Evolutionary conservation across 1,284 basidiomycete species (phyloP).

Genomic region (Cystobasidium sp.): DNA sequence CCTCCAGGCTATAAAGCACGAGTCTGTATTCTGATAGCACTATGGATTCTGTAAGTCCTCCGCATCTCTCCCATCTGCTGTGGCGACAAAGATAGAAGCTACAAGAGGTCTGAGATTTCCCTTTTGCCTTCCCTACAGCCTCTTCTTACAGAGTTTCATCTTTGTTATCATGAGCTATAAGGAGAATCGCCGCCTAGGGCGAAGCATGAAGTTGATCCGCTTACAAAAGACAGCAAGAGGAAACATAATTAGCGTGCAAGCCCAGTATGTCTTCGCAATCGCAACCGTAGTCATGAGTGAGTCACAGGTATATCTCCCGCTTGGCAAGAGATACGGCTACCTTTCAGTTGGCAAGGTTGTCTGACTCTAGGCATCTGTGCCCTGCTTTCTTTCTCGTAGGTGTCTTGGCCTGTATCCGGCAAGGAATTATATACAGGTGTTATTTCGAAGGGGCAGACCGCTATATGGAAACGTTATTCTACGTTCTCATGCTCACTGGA

Average conservation of each 20-base stretch:
- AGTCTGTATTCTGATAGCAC: not conserved
- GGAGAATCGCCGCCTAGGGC: not conserved
- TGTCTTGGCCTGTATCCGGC: not conserved
- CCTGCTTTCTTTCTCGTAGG: not conserved
- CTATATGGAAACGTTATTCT: not conserved
- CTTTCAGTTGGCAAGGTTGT: too few species aligned
- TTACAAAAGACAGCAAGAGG: not conserved
- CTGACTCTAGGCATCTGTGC: not conserved
- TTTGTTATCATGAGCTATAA: not conserved
- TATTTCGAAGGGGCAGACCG: not conserved
- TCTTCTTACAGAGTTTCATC: not conserved
- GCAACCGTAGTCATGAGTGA: not conserved
- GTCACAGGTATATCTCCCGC: not conserved
- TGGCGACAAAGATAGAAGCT: too few species aligned
- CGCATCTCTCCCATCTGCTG: too few species aligned
- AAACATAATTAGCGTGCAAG: not conserved
- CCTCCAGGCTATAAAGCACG: not conserved
- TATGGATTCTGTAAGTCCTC: not conserved
- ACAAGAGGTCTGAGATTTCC: too few species aligned
- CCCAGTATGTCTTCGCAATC: not conserved
- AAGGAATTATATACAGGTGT: not conserved
- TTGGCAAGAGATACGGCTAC: too few species aligned
- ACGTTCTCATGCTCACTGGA: not conserved
- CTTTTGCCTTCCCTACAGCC: not conserved
- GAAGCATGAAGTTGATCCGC: constrained; percentile 2